Conservation (phyloP, 139 green algal genomes). For the Haematococcus sp. region DNA sequence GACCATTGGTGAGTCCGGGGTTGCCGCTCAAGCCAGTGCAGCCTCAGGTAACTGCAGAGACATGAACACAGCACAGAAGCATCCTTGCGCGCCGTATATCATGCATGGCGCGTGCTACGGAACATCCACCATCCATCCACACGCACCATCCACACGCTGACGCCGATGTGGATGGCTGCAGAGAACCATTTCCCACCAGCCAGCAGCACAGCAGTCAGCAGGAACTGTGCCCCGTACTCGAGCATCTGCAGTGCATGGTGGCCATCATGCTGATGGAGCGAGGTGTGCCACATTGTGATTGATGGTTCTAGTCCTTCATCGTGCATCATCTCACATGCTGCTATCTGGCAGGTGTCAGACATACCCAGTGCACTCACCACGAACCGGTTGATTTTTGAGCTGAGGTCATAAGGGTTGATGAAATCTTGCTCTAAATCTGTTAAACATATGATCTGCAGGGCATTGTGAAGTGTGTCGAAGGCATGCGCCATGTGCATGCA, state of each 20-base stretch:
- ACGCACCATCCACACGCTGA: conserved; percentile 3
- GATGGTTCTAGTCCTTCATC: no score
- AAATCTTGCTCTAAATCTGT: conserved; percentile 85
- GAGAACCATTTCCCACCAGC: conserved; percentile 1
- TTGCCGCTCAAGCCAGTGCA: no score
- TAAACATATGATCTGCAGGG: conserved; percentile 68
- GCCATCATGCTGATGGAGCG: no score
- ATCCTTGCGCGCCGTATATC: no score
- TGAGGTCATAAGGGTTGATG: conserved; percentile 84
- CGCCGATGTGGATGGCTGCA: neutral
- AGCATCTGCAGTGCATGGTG: neutral
- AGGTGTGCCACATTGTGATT: no score
- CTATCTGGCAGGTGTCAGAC: no score
- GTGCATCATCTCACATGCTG: no score
- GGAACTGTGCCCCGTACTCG: neutral
- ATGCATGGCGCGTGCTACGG: no score
- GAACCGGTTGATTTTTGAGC: conserved; percentile 64
- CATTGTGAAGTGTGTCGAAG: neutral
- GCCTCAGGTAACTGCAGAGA: no score
- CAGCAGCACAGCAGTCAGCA: neutral
- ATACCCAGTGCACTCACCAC: conserved; percentile 43
- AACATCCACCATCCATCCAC: no score
- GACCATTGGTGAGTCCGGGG: no score
- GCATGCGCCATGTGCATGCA: neutral
- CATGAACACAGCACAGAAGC: no score